Base-by-base conservation (phyloP, 352 stramenopile genomes). In the Phytophthora kernoviae region DNA sequence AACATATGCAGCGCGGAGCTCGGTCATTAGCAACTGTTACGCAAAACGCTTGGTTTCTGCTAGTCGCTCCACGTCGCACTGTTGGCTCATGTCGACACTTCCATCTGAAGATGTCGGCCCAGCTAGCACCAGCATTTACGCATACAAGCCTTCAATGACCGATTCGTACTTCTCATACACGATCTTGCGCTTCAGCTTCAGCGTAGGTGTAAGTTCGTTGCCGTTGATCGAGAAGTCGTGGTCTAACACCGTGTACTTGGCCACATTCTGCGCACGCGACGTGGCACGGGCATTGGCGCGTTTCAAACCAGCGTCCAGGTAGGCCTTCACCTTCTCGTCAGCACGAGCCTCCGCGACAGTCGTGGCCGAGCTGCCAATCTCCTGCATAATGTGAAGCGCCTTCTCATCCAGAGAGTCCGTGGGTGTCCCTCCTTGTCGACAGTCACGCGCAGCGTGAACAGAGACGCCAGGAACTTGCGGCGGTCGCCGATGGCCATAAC, bases 181-280 rank as follows among this genome's bases (percentile, higher is more conserved):
- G 36, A 98, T 44, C 65, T 90, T 89, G 53, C 96, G 91, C 87
- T 98, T 98, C 37, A 98, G 75, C 77, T 99, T 99, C 58, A 99
- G 79, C 62, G 96, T 99, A 32, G 96, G 93, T 45, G 96, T 98
- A n/a, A 99, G 77, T 65, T 98, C 95, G 54, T 92, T 89, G 41
- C 78, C 90, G 42, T 68, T 61, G 36, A 98, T 90, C 33, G 84
- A 95, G 58, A 98, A 98, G 73, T 98, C 92, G 48, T 74, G 80
- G 50, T 93, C 77, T 17, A 98, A 66, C 39, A 98, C 75, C 49
- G 77, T 61, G 66, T 84, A 98, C 77, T 98, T 98, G 64, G 66
- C 81, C 11, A 97, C 65, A 62, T 82, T 90, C 65, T 94, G 84
- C 43, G 87, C 86, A 50, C 84, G 86, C 60, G 86, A 94, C n/a